Conservation (phyloP, 2,329 filamentous ascomycete species). For the Fusarium luffae region DNA sequence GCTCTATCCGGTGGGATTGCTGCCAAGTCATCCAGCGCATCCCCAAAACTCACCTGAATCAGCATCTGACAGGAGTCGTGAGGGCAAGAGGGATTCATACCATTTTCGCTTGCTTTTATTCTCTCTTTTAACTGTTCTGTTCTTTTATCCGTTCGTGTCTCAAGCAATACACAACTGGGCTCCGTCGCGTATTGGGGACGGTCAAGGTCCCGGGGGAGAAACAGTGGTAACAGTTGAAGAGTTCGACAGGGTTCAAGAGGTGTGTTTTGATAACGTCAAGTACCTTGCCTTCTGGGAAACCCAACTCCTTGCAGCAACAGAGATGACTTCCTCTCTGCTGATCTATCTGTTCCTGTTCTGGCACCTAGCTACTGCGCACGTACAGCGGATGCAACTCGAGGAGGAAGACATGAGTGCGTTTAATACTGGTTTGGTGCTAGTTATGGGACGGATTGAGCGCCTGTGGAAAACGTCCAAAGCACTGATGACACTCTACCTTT, state of each 20-base stretch:
- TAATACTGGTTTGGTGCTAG: rapidly evolving
- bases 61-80: not conserved
- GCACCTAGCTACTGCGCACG: not conserved
- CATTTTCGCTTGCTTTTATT: not conserved
- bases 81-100: not conserved
- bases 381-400: not conserved
- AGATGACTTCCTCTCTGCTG: not conserved
- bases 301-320: not conserved
- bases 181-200: not conserved
- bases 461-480: not conserved
- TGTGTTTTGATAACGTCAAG: not conserved
- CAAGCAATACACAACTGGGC: not conserved
- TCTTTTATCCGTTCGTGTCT: not conserved
- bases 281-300: not conserved
- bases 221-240: not conserved
- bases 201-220: not conserved
- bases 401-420: not conserved
- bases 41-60: not conserved
- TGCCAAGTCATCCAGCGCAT: not conserved
- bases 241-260: not conserved
- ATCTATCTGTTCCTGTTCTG: not conserved
- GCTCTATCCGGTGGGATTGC: not conserved
- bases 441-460: rapidly evolving
- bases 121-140: not conserved
- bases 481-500: not conserved